These are phyloP conservation scores for Vanrija sp. DNA, from an alignment of 1,284 basidiomycete species.

Conservation along the genomic window DNA sequence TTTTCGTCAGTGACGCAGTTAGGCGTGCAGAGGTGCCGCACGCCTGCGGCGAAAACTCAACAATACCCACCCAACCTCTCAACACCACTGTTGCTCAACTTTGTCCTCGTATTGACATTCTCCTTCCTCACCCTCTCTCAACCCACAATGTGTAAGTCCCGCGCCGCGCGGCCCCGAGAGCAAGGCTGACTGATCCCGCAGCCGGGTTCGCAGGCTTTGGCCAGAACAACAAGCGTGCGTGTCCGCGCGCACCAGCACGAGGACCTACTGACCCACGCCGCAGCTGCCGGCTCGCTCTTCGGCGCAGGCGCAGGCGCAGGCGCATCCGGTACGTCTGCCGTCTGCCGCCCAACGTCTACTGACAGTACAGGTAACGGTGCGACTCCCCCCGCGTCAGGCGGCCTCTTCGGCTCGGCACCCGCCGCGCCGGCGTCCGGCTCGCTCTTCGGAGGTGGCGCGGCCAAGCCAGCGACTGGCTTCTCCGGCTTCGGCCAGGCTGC, in stretches of 20 bases:
- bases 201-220: constrained; percentile 40
- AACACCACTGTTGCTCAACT: not conserved
- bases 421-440: constrained; percentile 7
- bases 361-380: too few species aligned
- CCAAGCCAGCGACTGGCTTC: constrained; percentile 16
- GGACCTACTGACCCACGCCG: constrained; percentile 3
- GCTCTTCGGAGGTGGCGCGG: constrained; percentile 21
- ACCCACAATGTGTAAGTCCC: constrained; percentile 6
- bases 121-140: not conserved
- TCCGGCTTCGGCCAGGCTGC: constrained; percentile 28
- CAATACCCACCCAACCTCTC: not conserved
- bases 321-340: constrained; percentile 3
- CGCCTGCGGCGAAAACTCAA: not conserved
- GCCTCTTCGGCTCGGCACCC: constrained; percentile 5
- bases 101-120: not conserved
- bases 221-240: constrained; percentile 25
- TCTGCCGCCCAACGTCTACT: too few species aligned
- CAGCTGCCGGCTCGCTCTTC: constrained; percentile 24
- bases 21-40: not conserved
- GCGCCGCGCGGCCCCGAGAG: too few species aligned
- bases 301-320: constrained; percentile 22
- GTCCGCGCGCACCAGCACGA: not conserved
- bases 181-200: not conserved
- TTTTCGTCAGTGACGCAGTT: not conserved
- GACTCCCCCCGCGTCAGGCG: not conserved